These are phyloP conservation scores for Mrakia gelida DNA, from an alignment of 768 basidiomycete genomes.

Conservation along the genomic window DNA sequence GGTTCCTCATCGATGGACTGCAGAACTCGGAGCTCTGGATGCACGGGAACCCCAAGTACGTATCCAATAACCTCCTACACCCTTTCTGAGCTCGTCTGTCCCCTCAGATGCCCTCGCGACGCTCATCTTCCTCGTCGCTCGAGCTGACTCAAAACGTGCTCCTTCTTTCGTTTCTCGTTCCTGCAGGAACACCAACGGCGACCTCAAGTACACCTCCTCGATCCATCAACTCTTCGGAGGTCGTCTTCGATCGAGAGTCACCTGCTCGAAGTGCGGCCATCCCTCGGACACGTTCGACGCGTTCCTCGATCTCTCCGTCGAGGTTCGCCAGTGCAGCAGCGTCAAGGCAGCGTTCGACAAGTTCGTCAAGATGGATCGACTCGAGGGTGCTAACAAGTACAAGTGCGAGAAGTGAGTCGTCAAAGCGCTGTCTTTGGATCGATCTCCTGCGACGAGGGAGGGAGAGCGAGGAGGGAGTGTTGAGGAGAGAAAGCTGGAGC, in stretches of 20 bases:
- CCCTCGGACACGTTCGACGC: constrained; percentile 96
- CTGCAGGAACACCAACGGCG: constrained; percentile 40
- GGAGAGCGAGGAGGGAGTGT: background rate
- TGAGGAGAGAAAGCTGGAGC: background rate
- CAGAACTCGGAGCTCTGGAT: constrained; percentile 68
- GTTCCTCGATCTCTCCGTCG: constrained; percentile 87
- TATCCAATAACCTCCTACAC: constrained; percentile 26
- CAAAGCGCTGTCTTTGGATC: background rate
- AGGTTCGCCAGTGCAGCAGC: constrained; percentile 54
- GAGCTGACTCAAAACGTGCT: background rate
- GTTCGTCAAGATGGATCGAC: constrained; percentile 73
- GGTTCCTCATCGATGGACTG: constrained; percentile 85
- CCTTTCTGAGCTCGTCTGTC: background rate
- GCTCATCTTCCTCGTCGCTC: background rate
- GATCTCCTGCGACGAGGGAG: background rate
- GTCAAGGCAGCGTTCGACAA: constrained; percentile 70
- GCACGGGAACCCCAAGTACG: constrained; percentile 66
- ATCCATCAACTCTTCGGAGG: constrained; percentile 94
- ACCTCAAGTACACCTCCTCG: constrained; percentile 74
- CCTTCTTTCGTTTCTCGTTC: background rate
- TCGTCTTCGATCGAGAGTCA: constrained; percentile 80
- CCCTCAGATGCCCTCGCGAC: no score
- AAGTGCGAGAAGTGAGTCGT: constrained; percentile 91
- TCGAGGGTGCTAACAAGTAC: constrained; percentile 92
- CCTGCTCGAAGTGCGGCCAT: constrained; percentile 71